Evolutionary conservation across 2,329 filamentous ascomycete species (phyloP).

Genomic region (Microsporum audouinii): DNA sequence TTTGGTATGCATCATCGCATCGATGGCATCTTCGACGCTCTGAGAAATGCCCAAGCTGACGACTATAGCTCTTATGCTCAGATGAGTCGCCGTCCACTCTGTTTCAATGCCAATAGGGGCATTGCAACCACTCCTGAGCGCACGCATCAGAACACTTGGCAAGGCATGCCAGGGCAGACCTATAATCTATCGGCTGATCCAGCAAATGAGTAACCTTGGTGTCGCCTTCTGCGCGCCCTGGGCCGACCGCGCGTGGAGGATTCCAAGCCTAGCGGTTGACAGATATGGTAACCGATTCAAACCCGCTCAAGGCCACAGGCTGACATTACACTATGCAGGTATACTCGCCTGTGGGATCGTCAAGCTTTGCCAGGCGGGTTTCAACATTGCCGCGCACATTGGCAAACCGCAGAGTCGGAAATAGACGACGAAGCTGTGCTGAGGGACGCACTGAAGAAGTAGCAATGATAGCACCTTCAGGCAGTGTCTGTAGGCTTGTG

Average conservation of each 20-base stretch:
- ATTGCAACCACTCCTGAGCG: constrained; percentile 79
- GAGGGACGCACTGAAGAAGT: constrained; percentile 74
- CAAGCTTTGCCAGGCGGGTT: too few relatives aligned
- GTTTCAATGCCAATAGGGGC: constrained; percentile 67
- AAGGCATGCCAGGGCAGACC: constrained; percentile 54
- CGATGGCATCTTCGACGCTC: not conserved
- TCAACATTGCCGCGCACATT: constrained; percentile 77
- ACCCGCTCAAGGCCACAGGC: constrained; percentile 71
- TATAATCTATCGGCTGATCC: constrained; percentile 45
- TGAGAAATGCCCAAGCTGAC: not conserved
- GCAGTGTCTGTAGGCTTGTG: constrained; percentile 56
- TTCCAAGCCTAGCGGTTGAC: constrained; percentile 59
- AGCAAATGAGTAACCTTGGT: constrained; percentile 47
- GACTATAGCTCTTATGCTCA: constrained; percentile 1
- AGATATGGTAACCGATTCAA: constrained; percentile 57
- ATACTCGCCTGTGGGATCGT: constrained; percentile 54
- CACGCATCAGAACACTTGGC: constrained; percentile 68
- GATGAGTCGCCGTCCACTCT: constrained; percentile 17
- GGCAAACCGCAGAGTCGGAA: constrained; percentile 61
- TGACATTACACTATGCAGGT: constrained; percentile 74
- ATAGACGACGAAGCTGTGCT: constrained; percentile 65
- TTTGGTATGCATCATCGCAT: not conserved
- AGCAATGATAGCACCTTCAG: constrained; percentile 65
- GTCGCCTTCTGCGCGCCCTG: constrained; percentile 61
- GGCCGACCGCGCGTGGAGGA: constrained; percentile 73